Evolutionary conservation across 2,329 filamentous ascomycete genomes (phyloP), one percentile per base, ranked within the genome.

Genomic region (Arthrinium puccinioides): DNA sequence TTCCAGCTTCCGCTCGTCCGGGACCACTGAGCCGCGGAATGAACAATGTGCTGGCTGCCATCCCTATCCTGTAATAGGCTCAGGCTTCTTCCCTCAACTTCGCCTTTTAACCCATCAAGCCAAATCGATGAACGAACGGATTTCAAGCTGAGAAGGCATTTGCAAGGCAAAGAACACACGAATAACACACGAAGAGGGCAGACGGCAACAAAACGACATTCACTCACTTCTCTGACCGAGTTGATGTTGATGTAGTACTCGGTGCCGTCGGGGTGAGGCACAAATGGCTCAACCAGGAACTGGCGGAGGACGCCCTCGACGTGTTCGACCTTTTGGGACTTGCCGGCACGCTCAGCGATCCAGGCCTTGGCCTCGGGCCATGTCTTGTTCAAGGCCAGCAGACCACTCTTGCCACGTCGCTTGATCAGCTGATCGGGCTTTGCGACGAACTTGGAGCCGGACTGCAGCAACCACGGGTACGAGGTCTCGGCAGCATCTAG

Each of bases 191-290:
- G n/a, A n/a, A n/a, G n/a, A n/a, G n/a, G n/a, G n/a, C n/a, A n/a
- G 13, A 27, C 25, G 15, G 15, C 5, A 27, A 27, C 5, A 4
- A 9, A 27, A 14, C 13, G 25, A 27, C 13, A 27, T 26, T 23
- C 36, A 81, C 88, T 81, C 82, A 97, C 92, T 82, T 97, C 92
- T 75, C 92, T 86, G 59, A 95, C 89, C 47, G 92, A 97, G 79
- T 96, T 92, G 75, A 98, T 98, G 82, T 96, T 96, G 75, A 98
- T 95, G 72, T 98, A 98, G 75, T 97, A 97, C 70, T 98, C 92
- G 48, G 90, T 96, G 64, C 88, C 84, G 56, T 88, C 78, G 48
- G 89, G 84, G 69, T 98, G 92, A 57, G 90, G 92, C 46, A 97
- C 89, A 60, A 98, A 97, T 36, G 92, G 92, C 79, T 98, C 92